Conservation (phyloP, 257 asterid genomes). For the Datura wrightii region DNA sequence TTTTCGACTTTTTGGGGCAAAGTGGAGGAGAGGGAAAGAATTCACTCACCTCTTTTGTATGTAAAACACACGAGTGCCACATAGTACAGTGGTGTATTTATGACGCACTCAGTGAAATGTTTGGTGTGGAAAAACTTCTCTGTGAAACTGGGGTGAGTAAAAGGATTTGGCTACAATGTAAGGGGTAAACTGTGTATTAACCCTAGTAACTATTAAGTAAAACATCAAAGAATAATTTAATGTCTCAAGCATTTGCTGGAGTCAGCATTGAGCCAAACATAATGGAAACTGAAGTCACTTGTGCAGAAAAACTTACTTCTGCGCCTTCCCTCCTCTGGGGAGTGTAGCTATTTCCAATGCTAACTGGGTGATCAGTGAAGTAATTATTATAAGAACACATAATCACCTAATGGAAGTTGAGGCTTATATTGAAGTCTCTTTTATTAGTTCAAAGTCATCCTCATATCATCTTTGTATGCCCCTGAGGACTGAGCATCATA, state of each 20-base stretch:
- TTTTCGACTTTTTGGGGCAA: not conserved
- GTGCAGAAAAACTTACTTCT: not conserved
- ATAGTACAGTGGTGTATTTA: not conserved
- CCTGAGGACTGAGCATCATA: not conserved
- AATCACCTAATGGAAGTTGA: not conserved
- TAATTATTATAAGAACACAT: not conserved
- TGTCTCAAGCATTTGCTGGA: not conserved
- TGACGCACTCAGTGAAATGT: not conserved
- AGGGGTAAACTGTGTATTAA: not conserved
- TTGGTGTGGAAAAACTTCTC: not conserved
- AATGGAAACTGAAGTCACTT: not conserved
- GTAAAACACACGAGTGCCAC: not conserved
- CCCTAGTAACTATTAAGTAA: not conserved
- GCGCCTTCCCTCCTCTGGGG: not conserved
- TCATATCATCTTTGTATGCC: conserved; percentile 9
- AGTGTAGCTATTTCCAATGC: not conserved
- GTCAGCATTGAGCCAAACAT: not conserved
- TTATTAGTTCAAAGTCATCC: not conserved
- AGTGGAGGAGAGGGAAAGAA: not conserved
- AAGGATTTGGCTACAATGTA: not conserved
- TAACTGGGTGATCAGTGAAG: not conserved
- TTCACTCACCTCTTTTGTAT: not conserved
- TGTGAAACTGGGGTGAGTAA: not conserved
- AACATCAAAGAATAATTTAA: not conserved
- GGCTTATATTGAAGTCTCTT: not conserved